Evolutionary conservation across 2,329 filamentous ascomycete genomes (phyloP).

Genomic region (Diplocarpon rosae): DNA sequence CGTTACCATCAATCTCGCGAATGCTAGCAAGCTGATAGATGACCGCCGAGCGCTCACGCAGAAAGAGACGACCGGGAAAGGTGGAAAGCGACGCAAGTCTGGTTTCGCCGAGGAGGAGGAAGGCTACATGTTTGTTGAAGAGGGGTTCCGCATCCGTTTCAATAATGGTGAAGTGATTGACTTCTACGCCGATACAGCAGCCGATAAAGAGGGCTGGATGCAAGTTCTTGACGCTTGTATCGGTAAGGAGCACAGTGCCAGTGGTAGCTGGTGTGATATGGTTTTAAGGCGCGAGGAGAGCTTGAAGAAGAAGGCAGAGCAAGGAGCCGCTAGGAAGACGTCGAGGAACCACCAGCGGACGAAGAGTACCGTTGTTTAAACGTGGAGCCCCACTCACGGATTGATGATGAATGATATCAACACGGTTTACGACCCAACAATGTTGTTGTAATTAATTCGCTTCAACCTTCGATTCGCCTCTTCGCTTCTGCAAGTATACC

Average conservation of each 20-base stretch:
- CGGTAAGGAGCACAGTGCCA: conserved; percentile 39
- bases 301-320: conserved; percentile 17
- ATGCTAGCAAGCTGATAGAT: conserved; percentile 87
- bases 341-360: conserved; percentile 22
- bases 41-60: conserved; percentile 76
- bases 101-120: conserved; percentile 98
- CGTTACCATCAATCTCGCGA: conserved; percentile 91
- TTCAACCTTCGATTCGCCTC: not conserved
- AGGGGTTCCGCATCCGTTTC: conserved; percentile 97
- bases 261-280: conserved; percentile 55
- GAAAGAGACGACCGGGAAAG: conserved; percentile 67
- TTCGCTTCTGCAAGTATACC: not conserved
- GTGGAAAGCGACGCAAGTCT: conserved; percentile 75
- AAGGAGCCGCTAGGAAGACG: conserved; percentile 14
- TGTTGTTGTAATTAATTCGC: conserved; percentile 6
- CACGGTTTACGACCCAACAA: conserved; percentile 9
- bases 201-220: conserved; percentile 93
- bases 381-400: not conserved
- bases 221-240: conserved; percentile 65
- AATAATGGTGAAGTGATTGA: conserved; percentile 79
- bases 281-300: conserved; percentile 49
- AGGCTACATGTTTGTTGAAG: conserved; percentile 98
- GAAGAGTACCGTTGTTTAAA: conserved; percentile 24
- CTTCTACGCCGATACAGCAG: conserved; percentile 71
- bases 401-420: conserved; percentile 15